Evolutionary conservation across 306 rosid species (phyloP), one percentile per base, ranked within the genome.

Genomic region (Ochetophila trinervis): DNA sequence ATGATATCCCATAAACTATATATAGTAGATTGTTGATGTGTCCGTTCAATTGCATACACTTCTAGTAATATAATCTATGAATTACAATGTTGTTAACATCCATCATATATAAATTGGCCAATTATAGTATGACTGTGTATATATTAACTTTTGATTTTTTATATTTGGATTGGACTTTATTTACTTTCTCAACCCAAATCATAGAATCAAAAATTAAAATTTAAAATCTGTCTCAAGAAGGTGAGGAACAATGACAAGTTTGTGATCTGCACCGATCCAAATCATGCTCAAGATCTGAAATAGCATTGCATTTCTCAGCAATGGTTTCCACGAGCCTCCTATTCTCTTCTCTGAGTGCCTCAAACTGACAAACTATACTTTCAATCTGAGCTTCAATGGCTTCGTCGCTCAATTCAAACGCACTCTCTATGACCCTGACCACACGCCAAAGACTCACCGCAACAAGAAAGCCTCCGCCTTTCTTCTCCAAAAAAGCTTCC

Each of bases 391-490:
- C 87, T 74, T 88, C 90, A 80, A 87, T 87, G 61, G 88, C 91
- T 21, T 80, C 95, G 44, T 86, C 97, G 18, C 95, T 84, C 20
- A 88, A 55, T 86, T 84, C 95, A 49, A 91, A 86, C 0, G 83
- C 87, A 66, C 86, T 84, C 75, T 91, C 97, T 17, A 88, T 76
- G 10, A 91, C 80, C 74, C 95, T 80, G 40, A 88, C 76, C 17
- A 91, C 79, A 9, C 97, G 83, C 93, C 97, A 91, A 63, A 91
- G 77, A 65, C 92, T 88, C 69, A 78, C 92, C 34, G 86, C 70
- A 32, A 81, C 73, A 61, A 91, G 74, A 56, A 88, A 60, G 34
- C 95, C 91, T 7, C 97, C 93, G 12, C 95, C 95, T 44, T 70
- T 71, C 47, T 76, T 57, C 71, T 74, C 87, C 35, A 86, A 15